Base-by-base conservation (phyloP, 768 basidiomycete species). In the Boletellus ananas region DNA sequence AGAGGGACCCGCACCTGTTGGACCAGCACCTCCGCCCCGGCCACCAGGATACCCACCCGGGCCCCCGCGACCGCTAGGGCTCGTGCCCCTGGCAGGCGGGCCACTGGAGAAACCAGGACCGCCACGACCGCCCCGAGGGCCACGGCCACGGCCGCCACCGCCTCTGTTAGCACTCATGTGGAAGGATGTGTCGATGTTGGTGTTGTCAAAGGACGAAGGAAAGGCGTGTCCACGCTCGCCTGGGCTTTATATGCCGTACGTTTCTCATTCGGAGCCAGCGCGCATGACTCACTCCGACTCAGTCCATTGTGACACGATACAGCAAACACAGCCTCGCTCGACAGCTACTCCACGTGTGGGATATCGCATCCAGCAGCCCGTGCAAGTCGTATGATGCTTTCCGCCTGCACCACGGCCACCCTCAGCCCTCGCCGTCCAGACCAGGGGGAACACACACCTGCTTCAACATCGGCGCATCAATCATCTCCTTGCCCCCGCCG, bases 401-500 rank as follows among this genome's bases (percentile, higher is more conserved):
- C 65, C 5, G 79, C 79, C 79, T 79, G 46, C 4, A 49, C 38
- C 41, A 21, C 48, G 39, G 20, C 10, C 27, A 43, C 34, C 37
- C 39, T 33, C 49, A 43, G 6, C 21, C 35, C 17, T 25, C 4
- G 23, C 23, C 21, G 21, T 6, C 21, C 7, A 27, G 27, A 27
- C 16, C 11, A n/a, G 29, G 39, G 35, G 14, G 23, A 20, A 16
- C 34, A 54, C 36, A 47, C 37, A 55, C 29, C 78, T 90, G 89
- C 64, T 89, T 87, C 37, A 94, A 72, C 85, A 95, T 91, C 0
- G 92, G 92, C 8, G 87, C 87, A 65, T 95, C 92, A 33, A 94
- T 86, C 92, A 94, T 94, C 61, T 85, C 83, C 42, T 81, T 83
- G 14, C 74, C 68, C 3, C 75, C 75, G 37, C 73, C 77, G 18